phyloP scores from a whole-genome alignment of 345 rosid species.

The Brassica incana region DNA sequence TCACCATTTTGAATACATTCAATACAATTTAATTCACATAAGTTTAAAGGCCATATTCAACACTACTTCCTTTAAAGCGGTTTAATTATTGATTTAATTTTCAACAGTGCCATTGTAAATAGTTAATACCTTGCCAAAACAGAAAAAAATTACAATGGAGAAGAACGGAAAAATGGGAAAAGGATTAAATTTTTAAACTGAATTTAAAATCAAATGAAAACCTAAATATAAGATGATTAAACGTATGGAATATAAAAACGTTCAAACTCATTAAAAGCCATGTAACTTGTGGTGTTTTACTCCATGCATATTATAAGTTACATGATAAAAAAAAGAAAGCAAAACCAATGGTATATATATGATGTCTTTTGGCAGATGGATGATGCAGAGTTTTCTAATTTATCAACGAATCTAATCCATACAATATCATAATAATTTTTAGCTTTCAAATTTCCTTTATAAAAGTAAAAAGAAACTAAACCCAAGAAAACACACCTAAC shows the following conservation, averaged over 20 bases:
- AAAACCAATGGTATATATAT: not conserved
- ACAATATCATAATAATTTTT: not conserved
- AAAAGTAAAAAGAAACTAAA: not conserved
- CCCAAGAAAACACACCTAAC: not conserved
- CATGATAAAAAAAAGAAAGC: not conserved
- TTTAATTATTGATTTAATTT: not conserved
- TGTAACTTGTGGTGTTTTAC: not conserved
- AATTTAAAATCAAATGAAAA: not conserved
- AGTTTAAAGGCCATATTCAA: not conserved
- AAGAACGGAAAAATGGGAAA: not conserved
- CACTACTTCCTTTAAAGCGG: not conserved
- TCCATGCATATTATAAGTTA: not conserved
- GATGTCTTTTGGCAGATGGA: not conserved
- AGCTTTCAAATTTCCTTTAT: not conserved
- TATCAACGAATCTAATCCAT: not conserved
- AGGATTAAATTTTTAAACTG: not conserved
- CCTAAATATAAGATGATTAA: not conserved
- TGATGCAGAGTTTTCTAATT: not conserved
- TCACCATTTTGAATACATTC: not conserved
- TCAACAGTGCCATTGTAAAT: not conserved
- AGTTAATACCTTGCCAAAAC: not conserved
- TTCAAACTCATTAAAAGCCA: not conserved
- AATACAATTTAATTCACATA: not conserved
- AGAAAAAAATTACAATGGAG: not conserved
- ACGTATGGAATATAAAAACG: not conserved